A percentile compares a stretch with the other conserved stretches of the same genome.
These are phyloP conservation scores for Colletotrichum ledebouriae DNA, from an alignment of 2,329 filamentous ascomycete genomes.

Conservation along the genomic window DNA sequence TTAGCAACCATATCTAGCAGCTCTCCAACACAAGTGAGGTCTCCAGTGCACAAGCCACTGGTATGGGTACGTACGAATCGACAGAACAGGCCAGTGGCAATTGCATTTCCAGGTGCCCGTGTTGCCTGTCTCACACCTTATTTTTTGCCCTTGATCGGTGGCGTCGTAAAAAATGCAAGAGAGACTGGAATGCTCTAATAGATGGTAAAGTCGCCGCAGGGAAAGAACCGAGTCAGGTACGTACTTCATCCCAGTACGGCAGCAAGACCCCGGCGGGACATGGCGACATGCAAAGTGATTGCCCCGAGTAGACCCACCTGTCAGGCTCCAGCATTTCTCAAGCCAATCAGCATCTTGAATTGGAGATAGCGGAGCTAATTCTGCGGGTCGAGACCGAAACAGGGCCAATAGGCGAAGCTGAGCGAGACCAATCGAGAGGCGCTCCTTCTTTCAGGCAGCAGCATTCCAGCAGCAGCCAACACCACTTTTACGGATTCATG, in stretches of 20 bases:
- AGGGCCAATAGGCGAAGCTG: slow-evolving; percentile 16
- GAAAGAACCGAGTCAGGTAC: not conserved
- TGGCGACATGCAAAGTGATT: slow-evolving; percentile 5
- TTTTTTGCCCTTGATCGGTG: not conserved
- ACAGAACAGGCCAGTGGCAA: not conserved
- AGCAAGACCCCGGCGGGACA: not conserved
- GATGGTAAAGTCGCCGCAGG: too few relatives aligned
- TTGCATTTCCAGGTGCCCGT: slow-evolving; percentile 3
- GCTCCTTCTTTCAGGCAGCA: slow-evolving; percentile 37
- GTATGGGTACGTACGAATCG: too few relatives aligned
- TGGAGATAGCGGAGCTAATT: not conserved
- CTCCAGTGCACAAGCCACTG: slow-evolving; percentile 3
- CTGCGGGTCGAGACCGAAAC: slow-evolving; percentile 25
- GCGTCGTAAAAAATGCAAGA: not conserved
- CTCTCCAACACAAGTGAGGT: slow-evolving; percentile 14
- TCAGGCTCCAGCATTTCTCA: slow-evolving; percentile 32
- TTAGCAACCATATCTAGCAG: too few relatives aligned
- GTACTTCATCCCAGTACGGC: not conserved
- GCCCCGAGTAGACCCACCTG: slow-evolving; percentile 10
- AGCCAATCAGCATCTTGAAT: slow-evolving; percentile 1
- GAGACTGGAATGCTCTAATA: not conserved
- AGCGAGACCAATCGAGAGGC: slow-evolving; percentile 24
- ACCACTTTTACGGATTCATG: not conserved
- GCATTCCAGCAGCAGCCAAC: slow-evolving; percentile 30
- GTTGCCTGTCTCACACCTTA: not conserved